Conservation (phyloP, 805 yeast species). For the Barnettozyma sucrosica region DNA sequence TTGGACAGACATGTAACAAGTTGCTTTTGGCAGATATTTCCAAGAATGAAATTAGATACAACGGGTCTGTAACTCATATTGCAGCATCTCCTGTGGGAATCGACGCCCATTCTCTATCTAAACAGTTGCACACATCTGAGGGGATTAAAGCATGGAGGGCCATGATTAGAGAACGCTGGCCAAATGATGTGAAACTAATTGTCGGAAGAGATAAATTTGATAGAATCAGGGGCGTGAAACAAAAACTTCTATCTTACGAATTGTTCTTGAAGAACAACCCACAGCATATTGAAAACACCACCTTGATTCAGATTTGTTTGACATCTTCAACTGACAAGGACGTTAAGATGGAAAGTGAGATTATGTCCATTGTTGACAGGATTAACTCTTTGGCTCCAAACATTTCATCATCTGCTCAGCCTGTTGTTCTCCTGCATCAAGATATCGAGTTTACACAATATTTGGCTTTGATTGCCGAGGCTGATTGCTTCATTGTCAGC, state of each 20-base stretch:
- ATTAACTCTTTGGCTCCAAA: conserved; percentile 74
- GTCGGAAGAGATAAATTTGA: conserved; percentile 89
- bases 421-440: conserved; percentile 82
- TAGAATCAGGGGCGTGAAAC: conserved; percentile 79
- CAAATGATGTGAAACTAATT: conserved; percentile 51
- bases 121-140: conserved; percentile 36
- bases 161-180: conserved; percentile 76
- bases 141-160: conserved; percentile 60
- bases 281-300: conserved; percentile 57
- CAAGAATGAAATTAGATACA: conserved; percentile 52
- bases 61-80: conserved; percentile 51
- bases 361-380: conserved; percentile 73
- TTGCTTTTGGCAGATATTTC: conserved; percentile 79
- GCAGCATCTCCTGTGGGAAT: conserved; percentile 73
- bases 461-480: conserved; percentile 77
- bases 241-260: conserved; percentile 84
- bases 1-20: conserved; percentile 83
- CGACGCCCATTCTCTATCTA: conserved; percentile 53
- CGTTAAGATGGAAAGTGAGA: conserved; percentile 62
- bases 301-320: conserved; percentile 76
- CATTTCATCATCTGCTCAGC: conserved; percentile 62
- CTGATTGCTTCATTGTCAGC: conserved; percentile 81
- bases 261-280: conserved; percentile 69
- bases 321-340: conserved; percentile 41
- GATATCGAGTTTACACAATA: conserved; percentile 89